phyloP scores from a whole-genome alignment of 352 stramenopile species.

The Bremia lactucae region DNA sequence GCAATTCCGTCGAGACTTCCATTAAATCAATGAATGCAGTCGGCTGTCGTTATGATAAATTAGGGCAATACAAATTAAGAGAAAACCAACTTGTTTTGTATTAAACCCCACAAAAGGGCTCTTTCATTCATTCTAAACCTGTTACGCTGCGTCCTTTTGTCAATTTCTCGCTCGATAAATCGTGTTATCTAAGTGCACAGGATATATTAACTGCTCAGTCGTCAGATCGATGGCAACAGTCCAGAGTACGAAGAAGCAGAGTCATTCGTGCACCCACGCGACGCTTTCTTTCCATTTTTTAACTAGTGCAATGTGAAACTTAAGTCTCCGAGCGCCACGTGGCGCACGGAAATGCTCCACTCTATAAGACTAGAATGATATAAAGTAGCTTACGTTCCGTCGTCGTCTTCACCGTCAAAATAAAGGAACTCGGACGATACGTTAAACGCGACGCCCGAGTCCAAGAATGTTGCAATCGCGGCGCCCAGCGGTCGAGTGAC shows the following conservation, averaged over 20 bases:
- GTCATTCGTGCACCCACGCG: conserved; percentile 6
- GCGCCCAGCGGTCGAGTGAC: conserved; percentile 37
- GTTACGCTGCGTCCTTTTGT: conserved; percentile 3
- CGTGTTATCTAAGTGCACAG: conserved; percentile 57
- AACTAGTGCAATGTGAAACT: conserved; percentile 3
- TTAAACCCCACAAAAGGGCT: no score
- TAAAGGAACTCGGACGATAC: conserved; percentile 53
- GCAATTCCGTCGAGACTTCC: conserved; percentile 37
- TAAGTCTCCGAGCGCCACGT: not conserved
- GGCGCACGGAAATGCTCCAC: not conserved
- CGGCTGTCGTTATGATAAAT: no score
- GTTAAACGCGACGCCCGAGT: conserved; percentile 48
- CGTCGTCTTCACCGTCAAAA: conserved; percentile 73
- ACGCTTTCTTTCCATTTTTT: not conserved
- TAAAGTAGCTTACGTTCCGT: conserved; percentile 55
- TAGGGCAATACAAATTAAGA: no score
- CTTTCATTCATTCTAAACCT: conserved; percentile 18
- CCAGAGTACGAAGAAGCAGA: not conserved
- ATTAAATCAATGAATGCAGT: no score
- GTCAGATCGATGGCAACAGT: conserved; percentile 33
- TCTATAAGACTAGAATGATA: conserved; percentile 3
- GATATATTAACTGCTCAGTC: conserved; percentile 74
- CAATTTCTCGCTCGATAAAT: no score
- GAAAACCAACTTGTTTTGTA: no score
- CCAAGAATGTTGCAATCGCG: conserved; percentile 34